Base-by-base conservation (phyloP, 768 basidiomycete species). In the Calocybe gangraenosa region DNA sequence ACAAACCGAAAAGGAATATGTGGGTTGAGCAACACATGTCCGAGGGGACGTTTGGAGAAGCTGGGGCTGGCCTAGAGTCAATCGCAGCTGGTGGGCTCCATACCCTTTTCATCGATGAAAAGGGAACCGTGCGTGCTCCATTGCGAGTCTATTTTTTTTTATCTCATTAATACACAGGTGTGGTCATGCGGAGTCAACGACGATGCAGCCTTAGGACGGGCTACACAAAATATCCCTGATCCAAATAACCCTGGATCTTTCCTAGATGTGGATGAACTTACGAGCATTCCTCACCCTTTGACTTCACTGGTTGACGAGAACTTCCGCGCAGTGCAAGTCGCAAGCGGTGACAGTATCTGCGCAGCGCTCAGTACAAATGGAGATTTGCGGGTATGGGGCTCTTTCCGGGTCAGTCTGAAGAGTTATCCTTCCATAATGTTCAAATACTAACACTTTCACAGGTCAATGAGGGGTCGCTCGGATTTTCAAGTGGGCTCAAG, bases 181-280 rank as follows among this genome's bases (percentile, higher is more conserved):
- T 91, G 88, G 88, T 81, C 87, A 20, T 89, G 87, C 58, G 88
- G 88, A 32, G 79, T 84, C 20, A 93, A 94, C 58, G 92, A 94
- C 51, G 85, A 92, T 54, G 92, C 89, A 45, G 88, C 91, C 40
- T 75, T 94, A 28, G 92, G 92, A 13, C 80, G 92, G 39, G 65
- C 82, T 43, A 92, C 91, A 1, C 72, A 76, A 48, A 61, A 74
- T 44, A 63, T 78, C 33, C 72, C 75, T n/a, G 74, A 79, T 61
- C 83, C 84, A 2, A 68, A 81, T 17, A 76, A 82, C 37, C 76
- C 81, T 7, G 78, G 66, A 5, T 63, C 69, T 23, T 79, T 78
- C 60, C 56, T 87, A 43, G 79, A 81, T 53, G 59, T 78, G 25
- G 74, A 76, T 39, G 68, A 73, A 35, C 67, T 79, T 22, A 78